phyloP scores from a whole-genome alignment of 257 asterid species.

The Lycium barbarum region DNA sequence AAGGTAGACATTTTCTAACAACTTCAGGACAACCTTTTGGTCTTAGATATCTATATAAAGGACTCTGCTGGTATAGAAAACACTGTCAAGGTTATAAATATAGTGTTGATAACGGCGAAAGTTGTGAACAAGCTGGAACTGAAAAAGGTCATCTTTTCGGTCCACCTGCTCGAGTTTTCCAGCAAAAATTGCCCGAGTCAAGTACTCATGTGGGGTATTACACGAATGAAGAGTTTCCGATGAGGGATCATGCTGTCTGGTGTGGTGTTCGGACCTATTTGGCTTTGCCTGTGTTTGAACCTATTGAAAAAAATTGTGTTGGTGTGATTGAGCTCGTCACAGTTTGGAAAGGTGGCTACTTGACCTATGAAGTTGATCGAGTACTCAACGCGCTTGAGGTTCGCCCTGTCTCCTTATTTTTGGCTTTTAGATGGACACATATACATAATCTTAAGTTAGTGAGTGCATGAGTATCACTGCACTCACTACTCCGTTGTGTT shows the following conservation, averaged over 20 bases:
- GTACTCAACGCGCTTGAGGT: constrained; percentile 29
- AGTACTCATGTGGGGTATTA: constrained; percentile 28
- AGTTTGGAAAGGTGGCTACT: constrained; percentile 32
- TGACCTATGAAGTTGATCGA: constrained; percentile 29
- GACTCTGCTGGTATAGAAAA: constrained; percentile 33
- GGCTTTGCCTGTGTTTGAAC: constrained; percentile 29
- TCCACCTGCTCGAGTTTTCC: constrained; percentile 31
- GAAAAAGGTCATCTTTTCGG: constrained; percentile 10
- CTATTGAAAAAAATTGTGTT: constrained; percentile 12
- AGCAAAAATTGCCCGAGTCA: constrained; percentile 23
- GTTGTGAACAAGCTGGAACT: not conserved
- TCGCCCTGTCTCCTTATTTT: not conserved
- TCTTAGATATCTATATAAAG: constrained; percentile 18
- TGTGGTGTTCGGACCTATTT: constrained; percentile 26
- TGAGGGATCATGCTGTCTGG: constrained; percentile 26
- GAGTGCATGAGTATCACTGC: not conserved
- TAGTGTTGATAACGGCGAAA: not conserved
- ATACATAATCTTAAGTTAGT: not conserved
- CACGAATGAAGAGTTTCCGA: constrained; percentile 25
- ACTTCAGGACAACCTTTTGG: constrained; percentile 34
- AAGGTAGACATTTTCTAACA: constrained; percentile 2
- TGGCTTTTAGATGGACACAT: not conserved
- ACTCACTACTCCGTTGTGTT: not conserved
- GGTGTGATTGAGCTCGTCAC: constrained; percentile 32
- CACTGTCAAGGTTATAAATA: constrained; percentile 25